Conservation (phyloP, 2,329 filamentous ascomycete species). For the Orbilia brochopaga region DNA sequence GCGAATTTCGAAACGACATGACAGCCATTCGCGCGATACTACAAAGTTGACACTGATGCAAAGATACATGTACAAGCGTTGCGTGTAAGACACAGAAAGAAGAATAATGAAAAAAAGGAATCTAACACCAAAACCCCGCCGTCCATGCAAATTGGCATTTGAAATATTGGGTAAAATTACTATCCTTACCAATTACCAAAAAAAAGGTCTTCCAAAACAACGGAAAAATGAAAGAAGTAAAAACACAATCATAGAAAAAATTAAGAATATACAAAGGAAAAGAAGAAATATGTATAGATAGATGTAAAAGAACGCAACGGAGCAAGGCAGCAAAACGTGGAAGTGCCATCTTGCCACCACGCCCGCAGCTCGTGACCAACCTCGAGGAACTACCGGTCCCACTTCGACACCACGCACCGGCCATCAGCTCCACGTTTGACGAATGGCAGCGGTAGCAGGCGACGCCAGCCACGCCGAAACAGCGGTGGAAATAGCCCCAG, state of each 20-base stretch:
- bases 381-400: not conserved
- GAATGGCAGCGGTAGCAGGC: slow-evolving; percentile 29
- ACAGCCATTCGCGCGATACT: not conserved
- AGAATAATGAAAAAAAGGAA: not conserved
- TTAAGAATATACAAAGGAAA: slow-evolving; percentile 21
- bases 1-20: not conserved
- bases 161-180: slow-evolving; percentile 7
- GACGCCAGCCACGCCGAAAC: slow-evolving; percentile 41
- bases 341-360: not conserved
- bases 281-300: slow-evolving; percentile 1
- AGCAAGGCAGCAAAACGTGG: slow-evolving; percentile 1
- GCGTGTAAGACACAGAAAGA: not conserved
- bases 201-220: slow-evolving; percentile 22
- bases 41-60: not conserved
- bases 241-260: slow-evolving; percentile 28
- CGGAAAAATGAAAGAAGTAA: slow-evolving; percentile 4
- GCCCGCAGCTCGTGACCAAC: not conserved
- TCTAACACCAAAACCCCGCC: slow-evolving; percentile 7
- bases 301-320: too few species aligned
- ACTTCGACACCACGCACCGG: not conserved
- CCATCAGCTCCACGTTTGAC: slow-evolving; percentile 7
- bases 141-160: slow-evolving; percentile 5
- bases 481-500: slow-evolving; percentile 45
- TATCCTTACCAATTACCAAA: slow-evolving; percentile 4
- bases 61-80: not conserved